Percentiles rank a stretch among this genome's conserved stretches.
These are phyloP conservation scores for Coelastrella sp. DNA, from an alignment of 139 green algal genomes.

Conservation along the genomic window DNA sequence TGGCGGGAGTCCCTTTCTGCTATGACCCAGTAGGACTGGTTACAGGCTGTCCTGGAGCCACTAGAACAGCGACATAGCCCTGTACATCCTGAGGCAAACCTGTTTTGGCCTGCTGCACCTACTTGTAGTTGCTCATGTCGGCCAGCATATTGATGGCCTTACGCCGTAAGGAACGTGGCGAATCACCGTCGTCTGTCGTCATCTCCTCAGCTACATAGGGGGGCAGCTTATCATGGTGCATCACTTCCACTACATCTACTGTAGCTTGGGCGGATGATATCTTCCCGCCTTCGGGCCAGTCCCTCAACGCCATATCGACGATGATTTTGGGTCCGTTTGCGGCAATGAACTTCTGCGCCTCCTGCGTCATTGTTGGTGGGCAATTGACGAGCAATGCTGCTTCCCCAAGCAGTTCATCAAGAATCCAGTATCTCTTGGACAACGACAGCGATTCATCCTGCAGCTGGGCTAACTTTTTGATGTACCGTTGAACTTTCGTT, in stretches of 20 bases:
- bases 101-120: not conserved
- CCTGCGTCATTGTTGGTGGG: not conserved
- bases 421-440: not conserved
- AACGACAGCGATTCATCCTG: not conserved
- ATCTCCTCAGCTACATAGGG: no score
- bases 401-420: not conserved
- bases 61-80: no score
- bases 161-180: not conserved
- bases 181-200: not conserved
- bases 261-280: not conserved
- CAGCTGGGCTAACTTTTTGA: not conserved
- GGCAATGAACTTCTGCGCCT: not conserved
- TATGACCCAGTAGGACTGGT: no score
- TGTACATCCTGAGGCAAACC: not conserved
- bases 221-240: not conserved
- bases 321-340: not conserved
- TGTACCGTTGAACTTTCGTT: not conserved
- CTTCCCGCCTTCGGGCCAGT: not conserved
- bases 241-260: not conserved
- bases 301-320: not conserved
- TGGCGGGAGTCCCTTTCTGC: no score
- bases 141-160: not conserved
- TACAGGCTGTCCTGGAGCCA: no score
- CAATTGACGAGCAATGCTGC: no score
- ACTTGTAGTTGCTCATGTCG: not conserved